Conservation (phyloP, 228 moss, liverwort and hornwort species). For the Sphagnum fallax region DNA sequence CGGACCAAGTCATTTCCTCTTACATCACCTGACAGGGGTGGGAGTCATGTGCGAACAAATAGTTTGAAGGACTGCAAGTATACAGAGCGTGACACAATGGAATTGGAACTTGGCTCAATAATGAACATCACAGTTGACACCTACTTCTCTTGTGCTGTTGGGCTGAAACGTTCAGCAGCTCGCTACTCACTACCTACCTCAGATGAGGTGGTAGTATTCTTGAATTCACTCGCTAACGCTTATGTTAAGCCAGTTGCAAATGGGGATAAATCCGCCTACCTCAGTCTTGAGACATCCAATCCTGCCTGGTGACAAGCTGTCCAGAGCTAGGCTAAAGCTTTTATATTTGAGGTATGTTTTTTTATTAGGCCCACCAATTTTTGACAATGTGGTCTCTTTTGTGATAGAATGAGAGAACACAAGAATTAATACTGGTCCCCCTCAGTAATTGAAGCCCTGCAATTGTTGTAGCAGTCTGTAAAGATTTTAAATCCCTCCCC, state of each 20-base stretch:
- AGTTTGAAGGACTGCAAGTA: constrained; percentile 41
- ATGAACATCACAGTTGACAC: constrained; percentile 43
- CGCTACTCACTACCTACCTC: constrained; percentile 72
- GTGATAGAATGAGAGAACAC: too few relatives aligned
- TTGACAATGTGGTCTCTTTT: too few relatives aligned
- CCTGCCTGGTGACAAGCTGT: too few relatives aligned
- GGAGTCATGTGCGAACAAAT: constrained; percentile 16
- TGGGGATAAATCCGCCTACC: constrained; percentile 3
- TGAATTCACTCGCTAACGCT: constrained; percentile 55
- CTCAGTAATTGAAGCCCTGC: too few relatives aligned
- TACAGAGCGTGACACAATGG: constrained; percentile 28
- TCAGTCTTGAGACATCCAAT: too few relatives aligned
- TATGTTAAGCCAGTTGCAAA: constrained; percentile 12
- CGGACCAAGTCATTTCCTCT: constrained; percentile 30
- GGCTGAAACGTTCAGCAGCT: constrained; percentile 70
- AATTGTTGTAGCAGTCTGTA: too few relatives aligned
- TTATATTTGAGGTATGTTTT: too few relatives aligned
- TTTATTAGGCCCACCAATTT: too few relatives aligned
- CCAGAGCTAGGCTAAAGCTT: too few relatives aligned
- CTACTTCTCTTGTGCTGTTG: constrained; percentile 90
- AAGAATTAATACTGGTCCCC: too few relatives aligned
- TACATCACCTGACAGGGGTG: constrained; percentile 30
- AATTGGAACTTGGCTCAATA: constrained; percentile 19
- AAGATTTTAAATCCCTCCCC: too few relatives aligned
- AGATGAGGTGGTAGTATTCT: constrained; percentile 77